Conservation (phyloP, 257 asterid species). For the Forsythia suspensa region DNA sequence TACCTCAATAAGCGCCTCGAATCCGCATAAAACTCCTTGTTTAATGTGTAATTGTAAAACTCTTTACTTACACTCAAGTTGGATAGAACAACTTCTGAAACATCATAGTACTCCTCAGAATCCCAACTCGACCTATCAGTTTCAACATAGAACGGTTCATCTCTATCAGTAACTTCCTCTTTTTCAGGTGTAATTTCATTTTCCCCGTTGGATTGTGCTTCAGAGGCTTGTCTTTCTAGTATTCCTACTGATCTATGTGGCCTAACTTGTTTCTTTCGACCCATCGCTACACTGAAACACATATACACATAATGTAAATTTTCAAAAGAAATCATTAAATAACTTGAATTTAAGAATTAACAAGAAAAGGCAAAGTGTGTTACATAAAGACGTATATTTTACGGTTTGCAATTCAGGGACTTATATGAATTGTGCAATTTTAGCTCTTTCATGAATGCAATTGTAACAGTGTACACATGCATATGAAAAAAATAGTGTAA, state of each 20-base stretch:
- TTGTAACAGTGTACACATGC: background rate
- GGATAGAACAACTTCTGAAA: constrained; percentile 69
- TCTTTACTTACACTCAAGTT: constrained; percentile 58
- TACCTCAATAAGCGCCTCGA: constrained; percentile 62
- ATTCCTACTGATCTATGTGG: constrained; percentile 71
- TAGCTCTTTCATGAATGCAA: background rate
- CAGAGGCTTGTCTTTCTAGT: constrained; percentile 31
- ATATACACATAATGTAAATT: background rate
- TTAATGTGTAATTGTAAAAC: constrained; percentile 42
- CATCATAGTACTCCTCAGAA: constrained; percentile 64
- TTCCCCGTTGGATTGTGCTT: constrained; percentile 30
- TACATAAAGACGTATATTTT: background rate
- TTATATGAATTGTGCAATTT: background rate
- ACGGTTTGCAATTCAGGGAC: constrained; percentile 8
- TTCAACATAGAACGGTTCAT: constrained; percentile 59
- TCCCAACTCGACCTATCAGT: constrained; percentile 62
- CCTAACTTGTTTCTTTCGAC: constrained; percentile 76
- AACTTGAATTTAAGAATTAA: constrained; percentile 2
- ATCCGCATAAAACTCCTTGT: constrained; percentile 50
- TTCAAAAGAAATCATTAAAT: constrained; percentile 1
- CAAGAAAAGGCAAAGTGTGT: background rate
- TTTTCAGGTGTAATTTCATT: constrained; percentile 21
- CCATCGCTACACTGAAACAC: constrained; percentile 49
- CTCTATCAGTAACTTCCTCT: constrained; percentile 23
- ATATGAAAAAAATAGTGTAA: background rate